phyloP scores from a whole-genome alignment of 345 rosid genomes.

The Brassica carinata region DNA sequence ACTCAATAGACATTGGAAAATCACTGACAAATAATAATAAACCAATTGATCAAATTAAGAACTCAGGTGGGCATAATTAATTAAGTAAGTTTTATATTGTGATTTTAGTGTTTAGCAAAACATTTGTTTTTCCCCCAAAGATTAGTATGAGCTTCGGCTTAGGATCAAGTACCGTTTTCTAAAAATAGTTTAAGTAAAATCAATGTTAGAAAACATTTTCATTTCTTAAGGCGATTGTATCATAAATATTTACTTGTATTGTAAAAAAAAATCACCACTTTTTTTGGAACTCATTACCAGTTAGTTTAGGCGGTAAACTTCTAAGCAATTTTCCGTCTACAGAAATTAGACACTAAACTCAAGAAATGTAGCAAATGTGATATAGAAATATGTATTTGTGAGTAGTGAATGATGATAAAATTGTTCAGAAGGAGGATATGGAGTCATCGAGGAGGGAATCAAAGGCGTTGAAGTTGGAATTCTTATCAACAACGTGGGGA shows the following conservation, averaged over 20 bases:
- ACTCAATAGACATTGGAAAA: background rate
- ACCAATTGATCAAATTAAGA: background rate
- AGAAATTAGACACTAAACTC: background rate
- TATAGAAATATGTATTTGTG: background rate
- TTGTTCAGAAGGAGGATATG: slow-evolving; percentile 31
- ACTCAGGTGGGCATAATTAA: too few relatives aligned
- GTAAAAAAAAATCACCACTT: background rate
- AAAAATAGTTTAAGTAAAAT: background rate
- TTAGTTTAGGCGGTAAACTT: background rate
- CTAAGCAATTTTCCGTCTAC: background rate
- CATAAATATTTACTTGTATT: background rate
- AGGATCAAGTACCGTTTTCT: background rate
- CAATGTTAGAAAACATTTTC: background rate
- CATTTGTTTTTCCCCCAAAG: background rate
- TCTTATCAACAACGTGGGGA: slow-evolving; percentile 78
- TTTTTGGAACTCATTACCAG: background rate
- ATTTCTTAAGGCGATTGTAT: background rate
- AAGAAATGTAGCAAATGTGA: too few relatives aligned
- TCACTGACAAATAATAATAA: background rate
- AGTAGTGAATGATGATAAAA: background rate
- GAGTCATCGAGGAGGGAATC: slow-evolving; percentile 51
- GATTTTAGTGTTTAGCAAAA: too few relatives aligned
- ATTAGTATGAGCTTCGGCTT: background rate
- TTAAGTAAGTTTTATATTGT: background rate
- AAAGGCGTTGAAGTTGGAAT: slow-evolving; percentile 68